Evolutionary conservation across 2,329 filamentous ascomycete species (phyloP).

Genomic region (Cladophialophora bantiana): DNA sequence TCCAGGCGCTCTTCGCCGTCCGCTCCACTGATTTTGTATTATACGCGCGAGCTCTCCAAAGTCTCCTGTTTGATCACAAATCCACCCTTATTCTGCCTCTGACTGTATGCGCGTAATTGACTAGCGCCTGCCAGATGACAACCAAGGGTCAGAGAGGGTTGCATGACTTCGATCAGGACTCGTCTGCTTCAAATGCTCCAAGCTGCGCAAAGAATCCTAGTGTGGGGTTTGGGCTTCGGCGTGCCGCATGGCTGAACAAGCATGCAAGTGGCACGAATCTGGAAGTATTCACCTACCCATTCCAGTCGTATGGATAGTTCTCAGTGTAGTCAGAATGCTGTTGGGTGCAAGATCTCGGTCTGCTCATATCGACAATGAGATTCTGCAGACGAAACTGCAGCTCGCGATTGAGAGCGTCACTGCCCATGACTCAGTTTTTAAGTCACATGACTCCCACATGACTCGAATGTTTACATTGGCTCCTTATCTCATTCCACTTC

Average conservation of each 20-base stretch:
- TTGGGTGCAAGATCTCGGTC: not conserved
- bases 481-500: not conserved
- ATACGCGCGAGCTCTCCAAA: not conserved
- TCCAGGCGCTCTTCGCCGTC: slow-evolving; percentile 5
- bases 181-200: not conserved
- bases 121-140: not conserved
- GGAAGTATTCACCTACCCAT: not conserved
- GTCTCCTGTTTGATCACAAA: slow-evolving; percentile 5
- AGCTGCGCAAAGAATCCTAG: slow-evolving; percentile 10
- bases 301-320: not conserved
- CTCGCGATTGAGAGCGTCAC: too few relatives aligned
- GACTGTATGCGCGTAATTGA: not conserved
- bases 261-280: not conserved
- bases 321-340: not conserved
- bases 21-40: not conserved
- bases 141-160: not conserved
- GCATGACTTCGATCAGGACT: not conserved
- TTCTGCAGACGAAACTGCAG: not conserved
- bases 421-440: not conserved
- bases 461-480: slow-evolving; percentile 28
- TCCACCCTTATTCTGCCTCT: not conserved
- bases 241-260: not conserved
- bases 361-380: not conserved
- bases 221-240: slow-evolving; percentile 21
- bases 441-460: slow-evolving; percentile 21